Conservation (phyloP, 441 rosid genomes). For the Pelargonium exstipulatum region DNA sequence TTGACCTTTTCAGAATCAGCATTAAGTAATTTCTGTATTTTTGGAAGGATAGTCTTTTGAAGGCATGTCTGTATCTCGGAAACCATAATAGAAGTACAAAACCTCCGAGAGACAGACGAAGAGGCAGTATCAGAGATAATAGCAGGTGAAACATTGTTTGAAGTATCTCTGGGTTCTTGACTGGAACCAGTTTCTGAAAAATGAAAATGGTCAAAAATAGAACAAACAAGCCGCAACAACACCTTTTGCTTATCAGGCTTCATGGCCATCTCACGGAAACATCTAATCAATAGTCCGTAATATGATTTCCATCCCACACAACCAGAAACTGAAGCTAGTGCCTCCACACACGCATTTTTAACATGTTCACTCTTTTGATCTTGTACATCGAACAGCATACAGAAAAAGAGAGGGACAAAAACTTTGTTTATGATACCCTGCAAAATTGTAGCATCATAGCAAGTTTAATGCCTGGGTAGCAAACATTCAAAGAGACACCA, state of each 20-base stretch:
- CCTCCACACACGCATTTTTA: slow-evolving; percentile 63
- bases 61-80: slow-evolving; percentile 54
- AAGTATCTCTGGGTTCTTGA: slow-evolving; percentile 31
- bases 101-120: slow-evolving; percentile 16
- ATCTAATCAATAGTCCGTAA: slow-evolving; percentile 56
- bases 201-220: slow-evolving; percentile 74
- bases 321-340: slow-evolving; percentile 72
- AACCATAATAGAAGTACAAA: slow-evolving; percentile 21
- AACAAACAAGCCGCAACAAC: slow-evolving; percentile 62
- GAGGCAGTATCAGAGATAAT: slow-evolving; percentile 15
- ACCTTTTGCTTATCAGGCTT: slow-evolving; percentile 61
- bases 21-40: slow-evolving; percentile 57
- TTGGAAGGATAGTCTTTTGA: slow-evolving; percentile 57
- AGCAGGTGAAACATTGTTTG: slow-evolving; percentile 17
- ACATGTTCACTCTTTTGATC: slow-evolving; percentile 63
- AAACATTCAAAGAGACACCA: slow-evolving; percentile 10
- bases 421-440: slow-evolving; percentile 75
- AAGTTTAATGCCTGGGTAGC: slow-evolving; percentile 23
- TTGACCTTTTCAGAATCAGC: slow-evolving; percentile 62
- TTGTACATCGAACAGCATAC: slow-evolving; percentile 73
- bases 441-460: slow-evolving; percentile 25
- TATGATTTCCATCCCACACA: slow-evolving; percentile 76
- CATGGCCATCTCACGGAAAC: slow-evolving; percentile 63
- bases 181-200: slow-evolving; percentile 37
- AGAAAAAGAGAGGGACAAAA: slow-evolving; percentile 75